Conservation (phyloP, 768 basidiomycete genomes). For the Leccinum truebloodii region DNA sequence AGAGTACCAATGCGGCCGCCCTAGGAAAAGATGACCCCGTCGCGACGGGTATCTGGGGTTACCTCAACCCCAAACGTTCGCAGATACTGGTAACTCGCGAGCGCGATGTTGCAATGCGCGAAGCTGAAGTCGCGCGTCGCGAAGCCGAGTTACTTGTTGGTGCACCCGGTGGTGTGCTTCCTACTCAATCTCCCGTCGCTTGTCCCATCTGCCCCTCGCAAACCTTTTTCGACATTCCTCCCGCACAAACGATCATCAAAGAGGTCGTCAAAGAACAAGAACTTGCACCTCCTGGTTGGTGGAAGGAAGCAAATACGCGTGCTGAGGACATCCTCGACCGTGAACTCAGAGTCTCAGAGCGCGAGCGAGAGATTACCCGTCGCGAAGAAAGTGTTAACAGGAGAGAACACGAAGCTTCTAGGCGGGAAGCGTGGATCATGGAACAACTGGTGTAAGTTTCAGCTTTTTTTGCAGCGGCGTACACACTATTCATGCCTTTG, state of each 20-base stretch:
- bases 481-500: slow-evolving; percentile 8
- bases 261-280: slow-evolving; percentile 84
- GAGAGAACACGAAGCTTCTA: slow-evolving; percentile 82
- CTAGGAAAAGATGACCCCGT: slow-evolving; percentile 38
- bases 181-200: slow-evolving; percentile 47
- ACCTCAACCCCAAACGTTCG: slow-evolving; percentile 79
- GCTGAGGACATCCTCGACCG: slow-evolving; percentile 83
- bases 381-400: slow-evolving; percentile 86
- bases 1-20: slow-evolving; percentile 29
- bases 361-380: slow-evolving; percentile 83
- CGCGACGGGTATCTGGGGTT: slow-evolving; percentile 62
- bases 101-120: slow-evolving; percentile 75
- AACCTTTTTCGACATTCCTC: slow-evolving; percentile 56
- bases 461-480: background rate
- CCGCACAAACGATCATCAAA: slow-evolving; percentile 81
- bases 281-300: slow-evolving; percentile 80
- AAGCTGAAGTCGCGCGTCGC: slow-evolving; percentile 86
- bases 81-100: slow-evolving; percentile 81
- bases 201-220: slow-evolving; percentile 62
- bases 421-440: slow-evolving; percentile 91
- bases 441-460: slow-evolving; percentile 80
- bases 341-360: slow-evolving; percentile 81
- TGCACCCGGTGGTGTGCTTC: slow-evolving; percentile 78
- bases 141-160: slow-evolving; percentile 85
- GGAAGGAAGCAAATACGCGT: slow-evolving; percentile 62